Conservation (phyloP, 495 filamentous ascomycete species). For the Parathielavia hyrcaniae region DNA sequence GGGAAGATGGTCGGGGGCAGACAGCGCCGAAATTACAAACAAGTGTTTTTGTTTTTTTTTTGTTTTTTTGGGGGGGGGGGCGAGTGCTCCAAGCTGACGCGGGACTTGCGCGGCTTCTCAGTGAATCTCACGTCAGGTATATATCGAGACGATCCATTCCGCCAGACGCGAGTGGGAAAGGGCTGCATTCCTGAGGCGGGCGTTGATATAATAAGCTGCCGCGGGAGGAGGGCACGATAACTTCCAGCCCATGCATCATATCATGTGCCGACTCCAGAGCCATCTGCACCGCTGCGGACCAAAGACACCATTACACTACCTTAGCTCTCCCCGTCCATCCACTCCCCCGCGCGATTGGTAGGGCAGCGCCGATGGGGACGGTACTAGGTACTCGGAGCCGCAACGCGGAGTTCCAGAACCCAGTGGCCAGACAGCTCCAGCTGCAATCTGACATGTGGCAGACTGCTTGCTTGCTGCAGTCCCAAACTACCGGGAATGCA, state of each 20-base stretch:
- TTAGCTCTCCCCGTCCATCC: background rate
- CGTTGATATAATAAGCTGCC: conserved; percentile 2
- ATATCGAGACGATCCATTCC: conserved; percentile 3
- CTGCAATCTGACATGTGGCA: background rate
- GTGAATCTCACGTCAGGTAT: background rate
- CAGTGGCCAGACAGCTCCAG: no score
- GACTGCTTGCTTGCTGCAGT: no score
- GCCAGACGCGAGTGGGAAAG: background rate
- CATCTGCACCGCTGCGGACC: background rate
- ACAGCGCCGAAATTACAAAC: background rate
- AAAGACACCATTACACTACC: background rate
- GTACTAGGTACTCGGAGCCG: conserved; percentile 1
- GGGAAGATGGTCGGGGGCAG: background rate
- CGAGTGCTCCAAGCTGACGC: background rate
- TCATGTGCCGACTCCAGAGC: background rate
- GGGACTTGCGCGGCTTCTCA: no score
- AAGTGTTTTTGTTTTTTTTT: no score
- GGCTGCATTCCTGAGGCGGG: background rate
- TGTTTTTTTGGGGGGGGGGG: no score
- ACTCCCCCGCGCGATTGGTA: conserved; percentile 2
- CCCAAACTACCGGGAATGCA: conserved; percentile 3
- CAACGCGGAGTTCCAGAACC: conserved; percentile 1
- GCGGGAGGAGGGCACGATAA: background rate
- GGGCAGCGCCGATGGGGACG: background rate
- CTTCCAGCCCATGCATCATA: background rate